A percentile compares a stretch with the other conserved stretches of the same genome.
Evolutionary conservation across 1,139 yeast genomes (phyloP).

Genomic region (Blastobotrys apis): DNA sequence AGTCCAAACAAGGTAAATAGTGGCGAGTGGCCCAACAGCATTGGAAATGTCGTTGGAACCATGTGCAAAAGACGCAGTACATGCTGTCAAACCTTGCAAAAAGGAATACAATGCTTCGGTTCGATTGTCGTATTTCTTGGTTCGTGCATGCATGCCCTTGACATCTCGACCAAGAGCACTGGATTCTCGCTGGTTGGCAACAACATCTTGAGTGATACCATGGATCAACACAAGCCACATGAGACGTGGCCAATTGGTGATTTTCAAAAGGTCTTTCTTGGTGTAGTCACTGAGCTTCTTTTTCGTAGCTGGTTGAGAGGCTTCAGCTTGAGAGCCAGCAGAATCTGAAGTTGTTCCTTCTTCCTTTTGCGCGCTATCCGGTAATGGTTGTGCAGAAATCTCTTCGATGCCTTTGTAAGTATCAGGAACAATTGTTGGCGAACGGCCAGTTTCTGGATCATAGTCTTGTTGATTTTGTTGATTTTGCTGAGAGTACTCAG

Average conservation of each 20-base stretch:
- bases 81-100: conserved; percentile 69
- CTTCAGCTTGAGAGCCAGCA: neutral
- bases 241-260: conserved; percentile 8
- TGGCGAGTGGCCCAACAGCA: conserved; percentile 72
- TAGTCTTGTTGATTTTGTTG: conserved; percentile 8
- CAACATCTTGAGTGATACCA: conserved; percentile 64
- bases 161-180: conserved; percentile 37
- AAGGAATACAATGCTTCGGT: conserved; percentile 67
- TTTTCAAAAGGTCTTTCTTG: conserved; percentile 7
- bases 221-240: conserved; percentile 10
- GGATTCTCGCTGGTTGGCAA: conserved; percentile 43
- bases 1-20: conserved; percentile 61
- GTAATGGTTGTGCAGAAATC: conserved; percentile 1
- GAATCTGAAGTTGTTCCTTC: neutral
- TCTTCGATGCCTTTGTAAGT: conserved; percentile 11
- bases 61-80: conserved; percentile 78
- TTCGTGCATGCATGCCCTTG: conserved; percentile 48
- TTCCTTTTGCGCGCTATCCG: neutral
- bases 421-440: conserved; percentile 12
- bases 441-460: conserved; percentile 8
- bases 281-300: conserved; percentile 1
- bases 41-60: conserved; percentile 76
- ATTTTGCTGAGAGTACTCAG: conserved; percentile 1
- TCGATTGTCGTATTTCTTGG: conserved; percentile 67
- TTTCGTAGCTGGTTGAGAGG: neutral